phyloP scores from a whole-genome alignment of 1,284 basidiomycete species.

The Austroboletus novae-zelandiae region DNA sequence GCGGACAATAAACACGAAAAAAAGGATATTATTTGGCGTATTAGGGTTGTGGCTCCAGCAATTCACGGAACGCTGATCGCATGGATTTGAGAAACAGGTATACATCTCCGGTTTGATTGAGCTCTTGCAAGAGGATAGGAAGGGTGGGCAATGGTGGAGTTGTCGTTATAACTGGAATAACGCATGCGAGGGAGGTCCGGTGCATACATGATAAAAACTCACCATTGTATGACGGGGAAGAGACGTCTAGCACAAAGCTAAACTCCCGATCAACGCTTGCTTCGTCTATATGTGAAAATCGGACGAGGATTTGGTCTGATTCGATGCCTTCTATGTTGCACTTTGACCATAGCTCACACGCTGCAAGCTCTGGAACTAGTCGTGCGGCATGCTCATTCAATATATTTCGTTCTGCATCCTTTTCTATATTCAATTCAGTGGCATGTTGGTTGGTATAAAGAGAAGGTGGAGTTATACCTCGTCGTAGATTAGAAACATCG shows the following conservation, averaged over 20 bases:
- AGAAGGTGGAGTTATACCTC: constrained; percentile 43
- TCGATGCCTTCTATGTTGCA: constrained; percentile 76
- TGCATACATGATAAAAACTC: constrained; percentile 14
- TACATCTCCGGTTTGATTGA: constrained; percentile 63
- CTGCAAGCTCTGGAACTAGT: constrained; percentile 54
- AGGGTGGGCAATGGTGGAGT: constrained; percentile 63
- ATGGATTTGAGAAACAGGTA: constrained; percentile 61
- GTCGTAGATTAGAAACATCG: constrained; percentile 53
- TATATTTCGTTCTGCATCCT: constrained; percentile 61
- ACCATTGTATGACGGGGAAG: constrained; percentile 65
- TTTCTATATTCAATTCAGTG: constrained; percentile 47
- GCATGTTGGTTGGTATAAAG: neutral
- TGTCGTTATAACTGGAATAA: constrained; percentile 57
- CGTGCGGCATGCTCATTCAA: constrained; percentile 58
- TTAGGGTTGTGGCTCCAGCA: constrained; percentile 12
- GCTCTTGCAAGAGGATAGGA: constrained; percentile 58
- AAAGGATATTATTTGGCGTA: too few species aligned
- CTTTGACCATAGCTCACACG: constrained; percentile 58
- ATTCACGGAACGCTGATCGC: constrained; percentile 41
- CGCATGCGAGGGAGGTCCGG: neutral
- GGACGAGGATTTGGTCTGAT: constrained; percentile 67
- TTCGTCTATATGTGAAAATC: constrained; percentile 68
- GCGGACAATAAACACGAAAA: too few species aligned
- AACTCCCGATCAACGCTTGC: constrained; percentile 61
- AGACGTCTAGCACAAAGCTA: constrained; percentile 74